Evolutionary conservation across 2,329 filamentous ascomycete genomes (phyloP), one percentile per base, ranked within the genome.

Genomic region (Cryphonectria naterciae): DNA sequence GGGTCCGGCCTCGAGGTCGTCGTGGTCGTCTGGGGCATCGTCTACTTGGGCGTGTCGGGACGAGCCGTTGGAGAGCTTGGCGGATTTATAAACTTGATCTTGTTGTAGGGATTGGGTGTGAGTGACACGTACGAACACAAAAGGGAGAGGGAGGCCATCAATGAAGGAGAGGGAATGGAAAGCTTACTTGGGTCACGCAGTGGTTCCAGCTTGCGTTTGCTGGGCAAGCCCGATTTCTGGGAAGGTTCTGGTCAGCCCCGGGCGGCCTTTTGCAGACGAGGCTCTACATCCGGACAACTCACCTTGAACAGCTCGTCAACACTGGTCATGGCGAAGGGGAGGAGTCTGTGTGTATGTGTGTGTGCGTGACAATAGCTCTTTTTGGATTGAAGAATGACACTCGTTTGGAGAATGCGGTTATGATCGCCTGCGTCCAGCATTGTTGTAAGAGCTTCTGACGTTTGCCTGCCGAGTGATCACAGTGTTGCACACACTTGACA

Each of bases 21-120:
- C 78, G 43, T 80, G 79, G 68, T 80, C 79, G 68, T 65, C 80
- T 62, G 83, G 79, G 61, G 85, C 82, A 60, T 83, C 79, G 63
- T 79, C 80, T 60, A 88, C 83, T 32, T 78, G 82, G 41, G 83
- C 79, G 72, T 84, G 84, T 15, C 84, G 83, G 67, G 81, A 84
- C 74, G 77, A 74, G 66, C 81, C 81, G 71, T 85, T 85, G 67
- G 81, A 81, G 54, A 87, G 76, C 72, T 88, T 90, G 58, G 85
- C 86, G 6, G 88, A 86, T 78, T 92, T 92, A 82, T 91, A 91
- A 69, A 90, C 82, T 74, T 91, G 84, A 75, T 85, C 89, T 91
- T 39, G 10, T 22, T 39, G 11, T 8, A 49, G 22, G 52, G 22
- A 22, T 15, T 19, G 67, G 52, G 61, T 41, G 25, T 39, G 5